Evolutionary conservation across 1,139 yeast genomes (phyloP).

Genomic region (Saccharomyces pastorianus): DNA sequence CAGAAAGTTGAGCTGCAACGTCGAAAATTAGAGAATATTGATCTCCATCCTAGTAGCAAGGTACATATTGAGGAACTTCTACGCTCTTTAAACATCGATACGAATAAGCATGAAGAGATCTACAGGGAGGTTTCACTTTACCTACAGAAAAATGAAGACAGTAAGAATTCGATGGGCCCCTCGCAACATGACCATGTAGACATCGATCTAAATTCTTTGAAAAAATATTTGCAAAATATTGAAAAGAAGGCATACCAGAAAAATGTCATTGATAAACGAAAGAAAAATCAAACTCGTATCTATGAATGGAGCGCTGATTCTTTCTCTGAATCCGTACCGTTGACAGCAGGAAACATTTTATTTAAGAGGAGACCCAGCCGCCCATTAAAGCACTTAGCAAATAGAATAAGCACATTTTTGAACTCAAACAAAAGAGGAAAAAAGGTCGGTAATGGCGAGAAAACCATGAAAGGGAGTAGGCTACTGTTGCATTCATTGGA

Average conservation of each 20-base stretch:
- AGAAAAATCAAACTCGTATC: conserved; percentile 6
- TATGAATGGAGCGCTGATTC: conserved; percentile 18
- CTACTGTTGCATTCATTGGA: conserved; percentile 13
- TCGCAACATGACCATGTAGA: not conserved
- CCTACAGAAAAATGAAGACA: not conserved
- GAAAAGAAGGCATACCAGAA: conserved; percentile 16
- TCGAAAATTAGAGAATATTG: not conserved
- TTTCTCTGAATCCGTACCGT: conserved; percentile 1
- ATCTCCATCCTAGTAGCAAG: not conserved
- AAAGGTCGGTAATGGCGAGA: not conserved
- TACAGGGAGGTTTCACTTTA: not conserved
- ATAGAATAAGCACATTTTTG: not conserved
- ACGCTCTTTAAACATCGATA: not conserved
- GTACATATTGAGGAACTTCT: not conserved
- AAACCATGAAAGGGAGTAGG: conserved; percentile 8
- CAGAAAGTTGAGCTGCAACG: not conserved
- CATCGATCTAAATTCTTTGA: conserved; percentile 14
- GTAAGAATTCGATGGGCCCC: not conserved
- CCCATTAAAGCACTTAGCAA: not conserved
- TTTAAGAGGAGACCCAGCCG: not conserved
- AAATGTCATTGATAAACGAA: conserved; percentile 12
- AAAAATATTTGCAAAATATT: conserved; percentile 14
- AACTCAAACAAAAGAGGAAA: not conserved
- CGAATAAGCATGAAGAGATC: not conserved
- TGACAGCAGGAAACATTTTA: conserved; percentile 10